phyloP scores from a whole-genome alignment of 345 rosid genomes.

The Punica granatum region DNA sequence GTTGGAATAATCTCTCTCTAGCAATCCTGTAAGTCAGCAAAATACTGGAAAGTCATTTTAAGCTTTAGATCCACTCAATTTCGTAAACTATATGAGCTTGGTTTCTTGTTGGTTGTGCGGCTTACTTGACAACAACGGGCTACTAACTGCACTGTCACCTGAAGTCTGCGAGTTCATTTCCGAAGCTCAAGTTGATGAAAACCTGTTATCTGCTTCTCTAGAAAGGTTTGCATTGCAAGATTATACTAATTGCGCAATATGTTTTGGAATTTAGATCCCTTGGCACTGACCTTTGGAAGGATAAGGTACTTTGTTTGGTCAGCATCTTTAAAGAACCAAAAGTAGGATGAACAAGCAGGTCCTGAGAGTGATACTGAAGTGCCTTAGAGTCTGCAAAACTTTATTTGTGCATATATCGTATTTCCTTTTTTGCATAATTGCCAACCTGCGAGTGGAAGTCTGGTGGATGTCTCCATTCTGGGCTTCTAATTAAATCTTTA shows the following conservation, averaged over 20 bases:
- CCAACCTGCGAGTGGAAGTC: too few species aligned
- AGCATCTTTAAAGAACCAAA: too few species aligned
- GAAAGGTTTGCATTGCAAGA: conserved; percentile 18
- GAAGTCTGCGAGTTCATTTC: conserved; percentile 33
- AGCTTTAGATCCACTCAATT: neutral
- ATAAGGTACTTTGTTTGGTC: neutral
- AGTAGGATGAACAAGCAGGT: too few species aligned
- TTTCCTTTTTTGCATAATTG: too few species aligned
- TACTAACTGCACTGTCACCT: conserved; percentile 30
- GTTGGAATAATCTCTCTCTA: conserved; percentile 39
- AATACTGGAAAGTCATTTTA: neutral
- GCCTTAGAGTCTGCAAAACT: too few species aligned
- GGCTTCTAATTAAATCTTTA: too few species aligned
- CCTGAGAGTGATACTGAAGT: too few species aligned
- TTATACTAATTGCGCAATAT: conserved; percentile 17
- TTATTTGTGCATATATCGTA: too few species aligned
- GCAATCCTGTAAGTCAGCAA: conserved; percentile 39
- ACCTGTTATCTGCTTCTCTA: conserved; percentile 21
- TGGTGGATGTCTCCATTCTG: too few species aligned
- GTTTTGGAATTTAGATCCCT: neutral
- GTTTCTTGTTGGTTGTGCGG: conserved; percentile 23
- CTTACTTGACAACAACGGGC: conserved; percentile 50
- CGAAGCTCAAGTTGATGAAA: conserved; percentile 42
- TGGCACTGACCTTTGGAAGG: too few species aligned
- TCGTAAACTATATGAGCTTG: neutral